Conservation (phyloP, 345 rosid genomes). For the Salix viminalis region DNA sequence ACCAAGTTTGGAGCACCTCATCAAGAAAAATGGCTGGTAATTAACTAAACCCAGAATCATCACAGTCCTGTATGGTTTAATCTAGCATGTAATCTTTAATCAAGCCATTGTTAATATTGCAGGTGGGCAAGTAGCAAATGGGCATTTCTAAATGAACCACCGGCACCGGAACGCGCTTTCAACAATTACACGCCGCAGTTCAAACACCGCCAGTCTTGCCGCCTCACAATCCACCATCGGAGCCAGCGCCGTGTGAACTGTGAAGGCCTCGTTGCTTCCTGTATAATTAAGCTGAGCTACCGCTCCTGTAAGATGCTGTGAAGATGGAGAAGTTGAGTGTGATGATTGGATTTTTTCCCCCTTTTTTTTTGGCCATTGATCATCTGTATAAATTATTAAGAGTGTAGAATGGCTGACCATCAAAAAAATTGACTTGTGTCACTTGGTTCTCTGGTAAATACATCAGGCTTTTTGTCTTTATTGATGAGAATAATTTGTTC, state of each 20-base stretch:
- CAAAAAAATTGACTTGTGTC: no score
- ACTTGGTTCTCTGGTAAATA: no score
- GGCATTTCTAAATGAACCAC: conserved; percentile 86
- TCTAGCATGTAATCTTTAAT: background rate
- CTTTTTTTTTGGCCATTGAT: no score
- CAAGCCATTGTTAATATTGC: background rate
- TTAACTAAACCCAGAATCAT: background rate
- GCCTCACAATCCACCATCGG: conserved; percentile 12
- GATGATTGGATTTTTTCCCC: no score
- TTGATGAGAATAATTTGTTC: no score
- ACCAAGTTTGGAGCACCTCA: conserved; percentile 25
- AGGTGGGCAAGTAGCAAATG: conserved; percentile 83
- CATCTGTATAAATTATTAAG: no score
- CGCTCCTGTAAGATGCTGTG: no score
- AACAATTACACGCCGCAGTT: conserved; percentile 58
- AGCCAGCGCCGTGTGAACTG: conserved; percentile 6
- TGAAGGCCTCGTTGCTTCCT: background rate
- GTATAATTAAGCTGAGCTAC: background rate
- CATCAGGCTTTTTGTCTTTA: no score
- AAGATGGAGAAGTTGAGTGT: no score
- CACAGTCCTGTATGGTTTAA: background rate
- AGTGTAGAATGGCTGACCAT: no score
- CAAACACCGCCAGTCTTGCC: conserved; percentile 42
- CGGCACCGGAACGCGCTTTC: conserved; percentile 43
- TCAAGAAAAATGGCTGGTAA: conserved; percentile 52